Evolutionary conservation across 208 protist species (phyloP), one percentile per base, ranked within the genome.

Genomic region (Leishmania guyanensis): DNA sequence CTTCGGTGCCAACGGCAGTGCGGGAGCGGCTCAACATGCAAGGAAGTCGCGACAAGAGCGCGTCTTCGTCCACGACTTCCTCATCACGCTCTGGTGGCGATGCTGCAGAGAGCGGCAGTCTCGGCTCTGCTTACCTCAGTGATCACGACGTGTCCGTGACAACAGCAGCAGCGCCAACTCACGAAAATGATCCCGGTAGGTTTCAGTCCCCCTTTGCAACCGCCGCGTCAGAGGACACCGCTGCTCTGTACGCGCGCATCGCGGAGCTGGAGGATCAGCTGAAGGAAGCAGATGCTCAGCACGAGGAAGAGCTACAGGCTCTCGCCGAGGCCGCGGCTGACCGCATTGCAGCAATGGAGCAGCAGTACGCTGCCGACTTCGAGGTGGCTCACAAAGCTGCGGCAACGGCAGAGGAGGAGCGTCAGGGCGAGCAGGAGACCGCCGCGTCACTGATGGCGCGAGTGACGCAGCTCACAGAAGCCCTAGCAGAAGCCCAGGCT

Each of bases 241-340:
- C 68, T 20, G 58, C 56, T 6, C 56, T 86, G 26, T 50, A 73
- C 46, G 62, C 29, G 60, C 80, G 84, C 46, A 77, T 88, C 26
- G 84, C 58, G 46, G 84, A 85, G 56, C 74, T 88, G 56, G 84
- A 84, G 77, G 70, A 29, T 16, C 80, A 80, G 68, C 66, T 85
- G 78, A 36, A 81, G 60, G 73, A 87, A 29, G 53, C 88, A 75
- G 62, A 54, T 29, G 53, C 66, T 33, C 43, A 75, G 3, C 89
- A 93, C 65, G 86, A 92, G 60, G 85, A 87, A 68, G 90, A 95
- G 83, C 60, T 96, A 74, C 83, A 90, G 75, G 84, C 70, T 36
- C 68, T 94, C 64, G 83, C 86, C 4, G 83, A 84, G 17, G 89
- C 86, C 53, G 93, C 91, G 4, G 88, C 85, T 6, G 88, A 88